Evolutionary conservation across 352 stramenopile species (phyloP), one percentile per base, ranked within the genome.

Genomic region (Pythium brachiatum): DNA sequence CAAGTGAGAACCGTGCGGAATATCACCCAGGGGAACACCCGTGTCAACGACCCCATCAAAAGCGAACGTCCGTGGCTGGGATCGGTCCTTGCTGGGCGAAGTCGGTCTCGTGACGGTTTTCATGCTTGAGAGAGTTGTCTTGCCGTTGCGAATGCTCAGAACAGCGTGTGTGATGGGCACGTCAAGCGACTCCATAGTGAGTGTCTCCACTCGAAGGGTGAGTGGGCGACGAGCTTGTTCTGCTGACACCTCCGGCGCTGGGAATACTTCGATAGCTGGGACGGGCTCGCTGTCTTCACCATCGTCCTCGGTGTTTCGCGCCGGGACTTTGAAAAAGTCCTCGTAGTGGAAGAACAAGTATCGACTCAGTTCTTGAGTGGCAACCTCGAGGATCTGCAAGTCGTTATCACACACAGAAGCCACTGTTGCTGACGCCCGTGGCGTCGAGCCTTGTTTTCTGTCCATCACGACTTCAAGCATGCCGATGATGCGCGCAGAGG

Each of bases 291-390:
- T 26, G 4, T 23, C 12, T 23, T 57, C 18, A 9, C 32, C 41
- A 0, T 52, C 55, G 2, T 26, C 25, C 0, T 64, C 53, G 6
- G 34, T 39, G 2, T 25, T 66, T 18, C 64, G 56, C 51, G 62
- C 57, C 2, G 68, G 38, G 16, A 87, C 72, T 1, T 62, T 27
- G 64, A 93, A 90, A 59, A 91, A 91, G 26, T 72, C 69, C 12
- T 81, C 70, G 54, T 89, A 93, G 58, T 93, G 80, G 52, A 90
- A 93, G 43, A 78, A 86, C 27, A 93, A 60, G 52, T 93, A 91
- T 20, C 82, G 74, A 2, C 79, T 78, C 13, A 93, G 74, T 52
- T 87, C 79, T 41, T 90, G 69, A 0, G 80, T 79, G 0, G 80
- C 76, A 27, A 89, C 62, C 41, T 91, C 76, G 1, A 93, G 60